Percentiles rank a stretch among this genome's conserved stretches.
Conservation (phyloP, 352 stramenopile genomes). For the Phytophthora uliginosa region DNA sequence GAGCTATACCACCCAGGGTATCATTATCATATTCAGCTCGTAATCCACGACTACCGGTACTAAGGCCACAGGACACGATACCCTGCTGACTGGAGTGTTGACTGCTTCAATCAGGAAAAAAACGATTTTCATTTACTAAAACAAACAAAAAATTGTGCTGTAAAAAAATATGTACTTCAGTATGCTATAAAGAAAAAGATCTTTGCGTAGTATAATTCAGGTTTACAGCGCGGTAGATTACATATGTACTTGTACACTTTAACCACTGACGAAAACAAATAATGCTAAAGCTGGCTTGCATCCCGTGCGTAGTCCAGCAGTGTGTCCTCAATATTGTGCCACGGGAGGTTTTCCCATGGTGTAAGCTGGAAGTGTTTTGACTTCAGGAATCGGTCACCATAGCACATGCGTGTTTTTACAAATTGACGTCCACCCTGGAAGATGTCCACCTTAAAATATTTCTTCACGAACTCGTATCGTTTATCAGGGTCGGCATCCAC, state of each 20-base stretch:
- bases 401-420: conserved; percentile 43
- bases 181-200: no score
- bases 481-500: conserved; percentile 23
- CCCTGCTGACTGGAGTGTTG: no score
- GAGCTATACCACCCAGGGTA: neutral
- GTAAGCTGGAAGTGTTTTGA: conserved; percentile 36
- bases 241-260: conserved; percentile 11
- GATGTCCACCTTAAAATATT: conserved; percentile 32
- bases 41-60: neutral
- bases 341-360: conserved; percentile 30
- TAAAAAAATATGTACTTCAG: no score
- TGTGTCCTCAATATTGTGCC: conserved; percentile 34
- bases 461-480: conserved; percentile 34
- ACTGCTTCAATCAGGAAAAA: no score
- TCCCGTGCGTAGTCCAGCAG: conserved; percentile 36
- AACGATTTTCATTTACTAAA: no score
- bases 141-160: no score
- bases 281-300: conserved; percentile 28
- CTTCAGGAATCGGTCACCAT: conserved; percentile 33
- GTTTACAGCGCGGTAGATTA: no score
- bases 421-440: conserved; percentile 33
- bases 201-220: no score
- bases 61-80: neutral
- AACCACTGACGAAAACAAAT: conserved; percentile 1
- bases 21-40: conserved; percentile 5